These are phyloP conservation scores for Aspergillus bertholletiae DNA, from an alignment of 495 filamentous ascomycete genomes.

Conservation along the genomic window DNA sequence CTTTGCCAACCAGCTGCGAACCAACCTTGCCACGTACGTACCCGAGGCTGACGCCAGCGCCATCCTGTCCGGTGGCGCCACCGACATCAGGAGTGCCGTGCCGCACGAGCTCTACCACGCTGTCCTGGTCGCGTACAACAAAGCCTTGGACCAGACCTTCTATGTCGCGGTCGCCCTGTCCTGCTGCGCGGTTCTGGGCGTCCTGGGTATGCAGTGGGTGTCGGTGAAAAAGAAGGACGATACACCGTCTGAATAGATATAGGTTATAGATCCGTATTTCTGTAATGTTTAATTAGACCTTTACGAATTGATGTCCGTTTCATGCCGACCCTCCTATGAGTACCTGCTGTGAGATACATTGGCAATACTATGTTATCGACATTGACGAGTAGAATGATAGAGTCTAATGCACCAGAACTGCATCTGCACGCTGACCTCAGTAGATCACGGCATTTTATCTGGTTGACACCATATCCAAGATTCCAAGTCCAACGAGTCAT, in stretches of 20 bases:
- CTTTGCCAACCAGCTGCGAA: slow-evolving; percentile 62
- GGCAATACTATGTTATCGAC: too few species aligned
- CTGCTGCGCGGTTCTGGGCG: slow-evolving; percentile 52
- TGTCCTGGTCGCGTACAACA: slow-evolving; percentile 66
- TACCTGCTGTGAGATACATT: too few species aligned
- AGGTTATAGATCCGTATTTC: neutral
- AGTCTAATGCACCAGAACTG: too few species aligned
- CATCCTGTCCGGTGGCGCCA: slow-evolving; percentile 59
- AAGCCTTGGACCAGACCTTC: slow-evolving; percentile 58
- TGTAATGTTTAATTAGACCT: neutral
- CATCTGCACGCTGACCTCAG: too few species aligned
- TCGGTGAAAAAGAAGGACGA: slow-evolving; percentile 40
- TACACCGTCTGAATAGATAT: neutral
- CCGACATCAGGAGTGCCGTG: slow-evolving; percentile 47
- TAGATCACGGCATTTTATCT: too few species aligned
- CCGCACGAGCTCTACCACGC: slow-evolving; percentile 35
- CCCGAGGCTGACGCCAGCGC: slow-evolving; percentile 43
- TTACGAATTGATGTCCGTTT: neutral
- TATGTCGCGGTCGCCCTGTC: slow-evolving; percentile 60
- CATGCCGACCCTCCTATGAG: neutral
- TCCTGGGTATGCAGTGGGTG: slow-evolving; percentile 60
- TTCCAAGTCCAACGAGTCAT: too few species aligned
- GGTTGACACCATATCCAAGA: too few species aligned
- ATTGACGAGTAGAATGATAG: too few species aligned
- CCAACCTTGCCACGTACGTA: slow-evolving; percentile 43